Percentiles rank a stretch among this genome's conserved stretches.
Evolutionary conservation across 2,329 filamentous ascomycete species (phyloP).

Genomic region (Claviceps arundinis): DNA sequence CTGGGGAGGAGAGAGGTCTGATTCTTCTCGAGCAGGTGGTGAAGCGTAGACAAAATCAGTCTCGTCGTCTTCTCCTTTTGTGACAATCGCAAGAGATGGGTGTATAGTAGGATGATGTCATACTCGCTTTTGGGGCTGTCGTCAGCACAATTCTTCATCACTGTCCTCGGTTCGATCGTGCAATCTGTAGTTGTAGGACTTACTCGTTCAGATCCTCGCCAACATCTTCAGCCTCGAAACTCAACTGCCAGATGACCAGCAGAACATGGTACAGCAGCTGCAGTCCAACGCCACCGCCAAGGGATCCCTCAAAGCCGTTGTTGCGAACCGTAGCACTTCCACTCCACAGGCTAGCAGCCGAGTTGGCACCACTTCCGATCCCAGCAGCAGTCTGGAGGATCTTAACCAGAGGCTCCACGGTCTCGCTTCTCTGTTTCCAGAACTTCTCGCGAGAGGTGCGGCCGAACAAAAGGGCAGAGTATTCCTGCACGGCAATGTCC

Average conservation of each 20-base stretch:
- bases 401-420: constrained; percentile 65
- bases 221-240: constrained; percentile 70
- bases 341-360: constrained; percentile 49
- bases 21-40: constrained; percentile 66
- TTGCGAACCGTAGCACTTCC: constrained; percentile 38
- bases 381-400: constrained; percentile 70
- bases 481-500: constrained; percentile 88
- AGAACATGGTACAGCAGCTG: constrained; percentile 92
- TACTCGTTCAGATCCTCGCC: constrained; percentile 75
- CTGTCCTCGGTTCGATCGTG: not conserved
- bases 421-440: constrained; percentile 83
- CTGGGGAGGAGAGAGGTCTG: constrained; percentile 64
- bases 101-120: constrained; percentile 82
- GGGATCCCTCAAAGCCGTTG: constrained; percentile 46
- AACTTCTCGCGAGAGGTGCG: constrained; percentile 65
- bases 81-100: constrained; percentile 80
- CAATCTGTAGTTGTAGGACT: constrained; percentile 17
- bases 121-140: constrained; percentile 53
- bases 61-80: constrained; percentile 97
- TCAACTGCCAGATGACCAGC: constrained; percentile 89
- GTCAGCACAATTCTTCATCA: not conserved
- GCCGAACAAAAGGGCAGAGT: constrained; percentile 71
- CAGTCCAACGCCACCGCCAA: constrained; percentile 75
- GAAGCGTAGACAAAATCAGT: constrained; percentile 74
- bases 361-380: constrained; percentile 51